A percentile compares a stretch with the other conserved stretches of the same genome.
Evolutionary conservation across 257 asterid species (phyloP).

Genomic region (Rhazya stricta): DNA sequence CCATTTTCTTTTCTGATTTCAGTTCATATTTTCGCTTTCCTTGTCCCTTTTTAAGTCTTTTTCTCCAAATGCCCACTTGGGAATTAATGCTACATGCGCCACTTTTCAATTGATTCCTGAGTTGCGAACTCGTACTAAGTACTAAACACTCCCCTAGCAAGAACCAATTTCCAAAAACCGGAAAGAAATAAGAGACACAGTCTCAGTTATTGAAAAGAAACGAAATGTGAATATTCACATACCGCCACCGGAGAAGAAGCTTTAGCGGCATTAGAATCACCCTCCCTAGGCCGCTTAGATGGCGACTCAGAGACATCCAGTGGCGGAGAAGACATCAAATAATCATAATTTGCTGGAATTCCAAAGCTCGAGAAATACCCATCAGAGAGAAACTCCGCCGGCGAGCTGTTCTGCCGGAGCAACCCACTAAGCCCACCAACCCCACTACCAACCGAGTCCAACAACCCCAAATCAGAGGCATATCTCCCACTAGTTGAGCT

Average conservation of each 20-base stretch:
- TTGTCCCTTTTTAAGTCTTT: not conserved
- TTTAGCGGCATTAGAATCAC: constrained; percentile 44
- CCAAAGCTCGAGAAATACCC: constrained; percentile 60
- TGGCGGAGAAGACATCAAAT: constrained; percentile 29
- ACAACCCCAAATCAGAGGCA: constrained; percentile 56
- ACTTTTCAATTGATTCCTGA: not conserved
- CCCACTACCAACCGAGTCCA: constrained; percentile 41
- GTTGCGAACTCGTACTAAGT: not conserved
- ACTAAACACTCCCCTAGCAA: not conserved
- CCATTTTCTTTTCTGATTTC: not conserved
- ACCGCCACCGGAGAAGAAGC: constrained; percentile 41
- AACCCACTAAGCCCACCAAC: constrained; percentile 58
- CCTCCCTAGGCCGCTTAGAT: constrained; percentile 56
- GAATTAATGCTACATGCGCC: not conserved
- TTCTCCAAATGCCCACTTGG: not conserved
- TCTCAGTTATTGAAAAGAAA: not conserved
- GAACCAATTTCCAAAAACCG: not conserved
- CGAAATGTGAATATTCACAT: constrained; percentile 10
- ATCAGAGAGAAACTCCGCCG: constrained; percentile 75
- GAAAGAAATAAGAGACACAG: not conserved
- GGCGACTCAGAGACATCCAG: constrained; percentile 28
- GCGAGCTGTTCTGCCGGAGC: constrained; percentile 86
- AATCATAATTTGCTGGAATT: constrained; percentile 49
- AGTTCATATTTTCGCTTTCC: not conserved
- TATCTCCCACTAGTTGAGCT: constrained; percentile 25